Conservation (phyloP, 345 rosid genomes). For the Populus nigra region DNA sequence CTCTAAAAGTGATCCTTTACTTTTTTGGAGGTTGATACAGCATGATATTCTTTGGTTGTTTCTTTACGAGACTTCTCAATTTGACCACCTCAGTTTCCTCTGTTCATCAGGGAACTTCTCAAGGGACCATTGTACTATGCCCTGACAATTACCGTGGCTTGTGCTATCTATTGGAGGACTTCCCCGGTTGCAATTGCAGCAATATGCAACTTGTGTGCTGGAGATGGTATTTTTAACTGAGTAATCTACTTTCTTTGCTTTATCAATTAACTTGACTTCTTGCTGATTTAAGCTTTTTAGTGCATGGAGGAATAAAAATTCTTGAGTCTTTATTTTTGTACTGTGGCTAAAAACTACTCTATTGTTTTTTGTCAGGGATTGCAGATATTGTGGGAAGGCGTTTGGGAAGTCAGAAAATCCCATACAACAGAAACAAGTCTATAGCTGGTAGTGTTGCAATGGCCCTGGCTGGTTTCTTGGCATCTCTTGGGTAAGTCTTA, state of each 20-base stretch:
- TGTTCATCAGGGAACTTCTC: slow-evolving; percentile 79
- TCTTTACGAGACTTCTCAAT: slow-evolving; percentile 8
- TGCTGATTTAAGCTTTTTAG: background rate
- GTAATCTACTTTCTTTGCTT: background rate
- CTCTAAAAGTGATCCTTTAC: background rate
- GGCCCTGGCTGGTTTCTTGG: slow-evolving; percentile 66
- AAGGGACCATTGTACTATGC: slow-evolving; percentile 88
- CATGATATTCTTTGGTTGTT: background rate
- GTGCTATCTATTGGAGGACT: slow-evolving; percentile 68
- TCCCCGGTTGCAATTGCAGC: slow-evolving; percentile 77
- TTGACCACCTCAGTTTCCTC: slow-evolving; percentile 14
- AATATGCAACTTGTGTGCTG: slow-evolving; percentile 91
- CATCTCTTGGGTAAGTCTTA: slow-evolving; percentile 54
- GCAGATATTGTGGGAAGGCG: slow-evolving; percentile 89
- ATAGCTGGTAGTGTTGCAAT: slow-evolving; percentile 79
- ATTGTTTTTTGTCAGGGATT: slow-evolving; percentile 41
- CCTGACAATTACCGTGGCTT: slow-evolving; percentile 51
- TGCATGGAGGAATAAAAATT: background rate
- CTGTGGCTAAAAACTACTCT: background rate
- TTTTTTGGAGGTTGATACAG: background rate
- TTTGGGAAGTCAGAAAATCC: slow-evolving; percentile 61
- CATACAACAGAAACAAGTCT: slow-evolving; percentile 80
- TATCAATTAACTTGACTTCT: background rate
- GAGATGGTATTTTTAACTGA: slow-evolving; percentile 66
- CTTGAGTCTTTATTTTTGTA: background rate